These are phyloP conservation scores for Guadua angustifolia DNA, from an alignment of 176 grass and related monocot genomes.

Conservation along the genomic window DNA sequence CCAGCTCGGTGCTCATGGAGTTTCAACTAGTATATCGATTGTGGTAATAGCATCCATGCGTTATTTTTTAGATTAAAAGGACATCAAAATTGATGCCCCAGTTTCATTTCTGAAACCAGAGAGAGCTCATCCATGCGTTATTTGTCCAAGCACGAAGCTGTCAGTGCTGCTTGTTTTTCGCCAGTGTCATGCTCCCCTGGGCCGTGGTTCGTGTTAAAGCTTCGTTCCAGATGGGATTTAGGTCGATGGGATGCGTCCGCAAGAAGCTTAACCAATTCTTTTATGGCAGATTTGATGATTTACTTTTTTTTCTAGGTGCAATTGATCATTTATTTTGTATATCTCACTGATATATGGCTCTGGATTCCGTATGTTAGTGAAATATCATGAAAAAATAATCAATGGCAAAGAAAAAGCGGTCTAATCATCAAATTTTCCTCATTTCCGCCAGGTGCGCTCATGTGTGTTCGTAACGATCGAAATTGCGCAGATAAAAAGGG, in stretches of 20 bases:
- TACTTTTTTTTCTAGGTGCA: too few relatives aligned
- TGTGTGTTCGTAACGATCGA: background rate
- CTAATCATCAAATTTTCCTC: too few relatives aligned
- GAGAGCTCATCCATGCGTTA: background rate
- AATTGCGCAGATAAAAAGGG: too few relatives aligned
- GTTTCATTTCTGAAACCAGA: too few relatives aligned
- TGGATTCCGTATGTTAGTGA: too few relatives aligned
- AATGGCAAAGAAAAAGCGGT: too few relatives aligned
- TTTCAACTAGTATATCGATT: background rate
- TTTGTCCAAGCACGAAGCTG: background rate
- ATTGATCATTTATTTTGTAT: too few relatives aligned
- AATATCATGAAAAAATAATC: too few relatives aligned
- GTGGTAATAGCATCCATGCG: background rate
- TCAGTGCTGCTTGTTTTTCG: background rate
- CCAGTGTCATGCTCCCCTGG: background rate
- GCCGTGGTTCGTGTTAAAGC: background rate
- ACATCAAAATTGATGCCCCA: too few relatives aligned
- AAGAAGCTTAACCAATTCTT: background rate
- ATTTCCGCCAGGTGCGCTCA: background rate
- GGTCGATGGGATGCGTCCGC: background rate
- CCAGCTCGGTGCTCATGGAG: background rate
- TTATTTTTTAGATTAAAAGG: too few relatives aligned
- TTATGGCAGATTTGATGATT: too few relatives aligned
- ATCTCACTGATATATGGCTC: too few relatives aligned
- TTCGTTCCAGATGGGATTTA: background rate